These are phyloP conservation scores for Glomus cerebriforme DNA, from an alignment of 192 early-diverging fungal genomes.

Conservation along the genomic window DNA sequence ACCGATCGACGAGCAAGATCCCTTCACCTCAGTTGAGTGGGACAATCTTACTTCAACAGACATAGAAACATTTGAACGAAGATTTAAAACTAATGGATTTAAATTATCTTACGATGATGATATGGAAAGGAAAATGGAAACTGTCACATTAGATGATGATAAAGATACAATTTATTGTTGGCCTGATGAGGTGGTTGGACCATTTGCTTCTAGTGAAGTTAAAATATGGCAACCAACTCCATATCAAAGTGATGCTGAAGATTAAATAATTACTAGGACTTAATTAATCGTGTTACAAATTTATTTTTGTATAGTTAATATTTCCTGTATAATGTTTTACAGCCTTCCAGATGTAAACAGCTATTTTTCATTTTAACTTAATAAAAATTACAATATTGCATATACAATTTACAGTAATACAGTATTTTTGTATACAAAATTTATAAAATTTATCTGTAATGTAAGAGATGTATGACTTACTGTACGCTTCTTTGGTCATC, in stretches of 20 bases:
- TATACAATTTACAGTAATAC: no score
- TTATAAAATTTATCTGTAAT: no score
- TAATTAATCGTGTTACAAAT: neutral
- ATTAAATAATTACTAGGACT: neutral
- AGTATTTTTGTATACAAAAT: no score
- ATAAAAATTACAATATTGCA: no score
- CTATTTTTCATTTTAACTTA: no score
- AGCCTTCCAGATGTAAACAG: no score
- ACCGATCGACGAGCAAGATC: slow-evolving; percentile 39
- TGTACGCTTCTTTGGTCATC: no score
- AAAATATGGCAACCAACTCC: slow-evolving; percentile 25
- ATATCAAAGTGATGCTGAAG: slow-evolving; percentile 6
- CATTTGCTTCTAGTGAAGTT: slow-evolving; percentile 10
- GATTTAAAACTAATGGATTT: neutral
- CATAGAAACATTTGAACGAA: neutral
- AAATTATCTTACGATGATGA: slow-evolving; percentile 21
- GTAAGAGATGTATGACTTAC: no score
- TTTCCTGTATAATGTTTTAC: neutral
- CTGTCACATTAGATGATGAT: neutral
- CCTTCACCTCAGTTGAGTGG: slow-evolving; percentile 20
- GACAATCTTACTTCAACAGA: neutral
- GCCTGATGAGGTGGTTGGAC: slow-evolving; percentile 30
- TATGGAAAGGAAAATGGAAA: neutral
- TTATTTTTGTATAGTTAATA: neutral
- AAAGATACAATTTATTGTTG: neutral